Base-by-base conservation (phyloP, 257 asterid genomes). In the Sherardia arvensis region DNA sequence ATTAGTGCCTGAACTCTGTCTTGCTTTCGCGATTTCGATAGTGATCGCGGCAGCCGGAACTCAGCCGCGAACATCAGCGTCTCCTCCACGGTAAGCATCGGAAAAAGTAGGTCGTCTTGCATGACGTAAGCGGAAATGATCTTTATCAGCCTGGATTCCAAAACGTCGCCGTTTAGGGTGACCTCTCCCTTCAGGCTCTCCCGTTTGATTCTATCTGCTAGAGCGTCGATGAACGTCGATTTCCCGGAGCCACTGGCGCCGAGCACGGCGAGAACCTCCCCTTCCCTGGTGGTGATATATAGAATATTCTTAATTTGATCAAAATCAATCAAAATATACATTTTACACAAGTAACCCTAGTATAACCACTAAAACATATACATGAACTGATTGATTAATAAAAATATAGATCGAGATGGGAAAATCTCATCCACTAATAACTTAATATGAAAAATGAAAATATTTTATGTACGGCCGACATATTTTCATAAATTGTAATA, bases 191-290 rank as follows among this genome's bases (percentile, higher is more conserved):
- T 64, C 5, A 75, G 71, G 26, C 84, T 79, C 34, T 72, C 83
- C 25, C 66, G 49, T 0, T 73, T 51, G 17, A 79, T 79, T 0
- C 80, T 70, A 67, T 72, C 74, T 0, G 83, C 80, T 7, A 79
- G 71, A 0, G 81, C 84, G 62, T 79, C 84, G 40, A 79, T 79
- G 34, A 79, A 34, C 1, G 84, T 79, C 1, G 84, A 79, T 64
- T 79, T 79, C 18, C 84, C 84, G 0, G 84, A 79, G 32, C 84
- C 84, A 45, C 81, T 75, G 5, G 81, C 84, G 4, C 81, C 84
- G 40, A 79, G 78, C 43, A 79, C 75, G 5, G 81, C 84, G 51
- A 73, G 48, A 34, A 79, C 73, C 57, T 79, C 81, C 29, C 84
- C 84, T 65, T 79, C 84, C 57, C 76, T 63, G n/a, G n/a, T n/a